Percentiles rank a stretch among this genome's conserved stretches.
These are phyloP conservation scores for Yarrowia deformans DNA, from an alignment of 805 yeast species.

Conservation along the genomic window DNA sequence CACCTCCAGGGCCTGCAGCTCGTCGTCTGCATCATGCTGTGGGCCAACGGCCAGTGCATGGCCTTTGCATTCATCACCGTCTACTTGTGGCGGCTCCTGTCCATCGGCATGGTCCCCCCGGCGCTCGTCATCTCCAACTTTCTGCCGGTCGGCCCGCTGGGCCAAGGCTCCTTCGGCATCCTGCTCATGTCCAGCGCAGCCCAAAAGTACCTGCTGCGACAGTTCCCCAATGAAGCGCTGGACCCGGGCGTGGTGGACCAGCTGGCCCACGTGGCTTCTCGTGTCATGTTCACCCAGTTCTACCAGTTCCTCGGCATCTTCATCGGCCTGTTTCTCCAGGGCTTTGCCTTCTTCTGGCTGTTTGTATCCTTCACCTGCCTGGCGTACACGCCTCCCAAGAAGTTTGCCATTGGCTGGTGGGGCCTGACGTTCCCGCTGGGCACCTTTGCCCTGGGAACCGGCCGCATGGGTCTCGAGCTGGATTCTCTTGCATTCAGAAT, in stretches of 20 bases:
- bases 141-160: constrained; percentile 82
- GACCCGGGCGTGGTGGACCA: constrained; percentile 46
- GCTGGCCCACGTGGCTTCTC: not conserved
- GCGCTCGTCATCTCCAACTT: constrained; percentile 66
- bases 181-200: constrained; percentile 60
- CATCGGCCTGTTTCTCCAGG: constrained; percentile 56
- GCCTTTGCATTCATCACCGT: constrained; percentile 64
- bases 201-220: constrained; percentile 44
- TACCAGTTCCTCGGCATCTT: constrained; percentile 50
- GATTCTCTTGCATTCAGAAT: constrained; percentile 66
- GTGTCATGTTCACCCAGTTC: constrained; percentile 24
- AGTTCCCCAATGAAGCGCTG: constrained; percentile 46
- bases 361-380: constrained; percentile 54
- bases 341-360: constrained; percentile 68
- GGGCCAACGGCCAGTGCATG: constrained; percentile 72
- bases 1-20: constrained; percentile 61
- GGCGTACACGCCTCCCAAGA: constrained; percentile 49
- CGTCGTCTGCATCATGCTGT: constrained; percentile 62
- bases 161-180: constrained; percentile 82
- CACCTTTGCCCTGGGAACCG: constrained; percentile 70
- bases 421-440: constrained; percentile 91
- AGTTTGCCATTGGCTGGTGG: constrained; percentile 71
- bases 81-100: constrained; percentile 65
- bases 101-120: constrained; percentile 64
- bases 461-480: constrained; percentile 58